phyloP scores from a whole-genome alignment of 2,329 filamentous ascomycete species.

The Akanthomyces dipterigenus region DNA sequence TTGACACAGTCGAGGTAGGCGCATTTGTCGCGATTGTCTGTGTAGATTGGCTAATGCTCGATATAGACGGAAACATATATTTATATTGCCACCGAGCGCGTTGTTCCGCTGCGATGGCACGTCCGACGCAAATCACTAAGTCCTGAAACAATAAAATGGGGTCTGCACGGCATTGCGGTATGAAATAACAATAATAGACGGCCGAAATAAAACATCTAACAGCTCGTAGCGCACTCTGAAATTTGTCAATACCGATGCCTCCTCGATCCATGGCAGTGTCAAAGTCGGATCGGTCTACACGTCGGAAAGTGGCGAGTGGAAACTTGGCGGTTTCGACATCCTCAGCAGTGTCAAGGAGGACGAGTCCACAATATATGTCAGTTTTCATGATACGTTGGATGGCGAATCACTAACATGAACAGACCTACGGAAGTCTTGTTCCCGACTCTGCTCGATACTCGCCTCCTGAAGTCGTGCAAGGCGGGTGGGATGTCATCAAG shows the following conservation, averaged over 20 bases:
- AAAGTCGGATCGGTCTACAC: conserved; percentile 84
- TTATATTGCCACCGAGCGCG: conserved; percentile 89
- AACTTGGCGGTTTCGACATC: conserved; percentile 86
- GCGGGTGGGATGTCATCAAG: conserved; percentile 89
- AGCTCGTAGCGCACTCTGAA: conserved; percentile 71
- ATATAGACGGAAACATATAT: conserved; percentile 82
- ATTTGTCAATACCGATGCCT: conserved; percentile 91
- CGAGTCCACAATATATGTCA: conserved; percentile 81
- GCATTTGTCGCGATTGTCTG: too few relatives aligned
- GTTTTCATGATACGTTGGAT: conserved; percentile 3
- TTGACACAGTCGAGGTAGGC: conserved; percentile 83
- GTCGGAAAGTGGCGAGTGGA: conserved; percentile 97
- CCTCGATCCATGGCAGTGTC: conserved; percentile 83
- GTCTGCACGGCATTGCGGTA: conserved; percentile 78
- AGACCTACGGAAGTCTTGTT: conserved; percentile 81
- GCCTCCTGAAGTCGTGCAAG: conserved; percentile 76
- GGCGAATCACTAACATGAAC: background rate
- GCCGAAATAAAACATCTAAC: background rate
- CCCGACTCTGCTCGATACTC: conserved; percentile 81
- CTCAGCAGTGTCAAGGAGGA: conserved; percentile 95
- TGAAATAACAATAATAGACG: conserved; percentile 15
- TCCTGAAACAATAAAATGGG: conserved; percentile 95
- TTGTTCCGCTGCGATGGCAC: conserved; percentile 84
- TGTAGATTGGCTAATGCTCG: background rate
- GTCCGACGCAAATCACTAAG: conserved; percentile 80